Evolutionary conservation across 495 filamentous ascomycete genomes (phyloP).

Genomic region (Geoglossum glabrum): DNA sequence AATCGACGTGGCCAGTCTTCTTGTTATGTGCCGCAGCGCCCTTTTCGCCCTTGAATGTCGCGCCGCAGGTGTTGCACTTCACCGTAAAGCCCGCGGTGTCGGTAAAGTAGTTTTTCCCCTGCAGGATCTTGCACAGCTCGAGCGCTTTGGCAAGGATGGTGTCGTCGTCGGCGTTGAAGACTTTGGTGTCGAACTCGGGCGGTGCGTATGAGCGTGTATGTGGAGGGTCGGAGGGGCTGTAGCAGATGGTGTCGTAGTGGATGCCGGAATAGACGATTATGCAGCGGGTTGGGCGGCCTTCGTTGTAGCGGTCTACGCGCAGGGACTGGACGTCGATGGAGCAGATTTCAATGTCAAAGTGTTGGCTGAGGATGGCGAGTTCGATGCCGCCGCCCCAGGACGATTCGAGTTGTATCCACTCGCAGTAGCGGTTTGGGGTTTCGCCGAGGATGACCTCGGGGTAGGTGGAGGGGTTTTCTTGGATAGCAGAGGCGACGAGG

Average conservation of each 20-base stretch:
- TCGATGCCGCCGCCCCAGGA: conserved; percentile 92
- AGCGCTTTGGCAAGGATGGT: conserved; percentile 45
- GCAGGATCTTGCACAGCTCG: conserved; percentile 50
- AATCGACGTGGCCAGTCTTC: conserved; percentile 47
- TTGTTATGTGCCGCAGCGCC: conserved; percentile 47
- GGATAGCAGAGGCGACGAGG: conserved; percentile 65
- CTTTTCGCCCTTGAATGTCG: conserved; percentile 53
- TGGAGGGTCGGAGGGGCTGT: conserved; percentile 42
- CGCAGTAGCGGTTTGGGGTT: conserved; percentile 54
- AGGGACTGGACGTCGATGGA: conserved; percentile 58
- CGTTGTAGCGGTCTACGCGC: conserved; percentile 61
- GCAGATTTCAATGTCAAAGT: conserved; percentile 75
- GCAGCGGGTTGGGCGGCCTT: conserved; percentile 46
- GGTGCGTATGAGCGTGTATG: conserved; percentile 34
- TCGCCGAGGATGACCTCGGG: conserved; percentile 57
- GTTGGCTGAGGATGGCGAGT: conserved; percentile 60
- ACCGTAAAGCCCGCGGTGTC: conserved; percentile 72
- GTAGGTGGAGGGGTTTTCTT: conserved; percentile 48
- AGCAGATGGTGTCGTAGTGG: conserved; percentile 83
- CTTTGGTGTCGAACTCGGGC: conserved; percentile 54
- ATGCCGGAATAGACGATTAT: conserved; percentile 85
- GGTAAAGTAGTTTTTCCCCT: conserved; percentile 67
- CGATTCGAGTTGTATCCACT: conserved; percentile 61
- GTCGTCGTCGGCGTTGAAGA: conserved; percentile 53
- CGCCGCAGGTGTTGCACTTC: conserved; percentile 56